Evolutionary conservation across 345 rosid genomes (phyloP).

Genomic region (Hibiscus mutabilis): DNA sequence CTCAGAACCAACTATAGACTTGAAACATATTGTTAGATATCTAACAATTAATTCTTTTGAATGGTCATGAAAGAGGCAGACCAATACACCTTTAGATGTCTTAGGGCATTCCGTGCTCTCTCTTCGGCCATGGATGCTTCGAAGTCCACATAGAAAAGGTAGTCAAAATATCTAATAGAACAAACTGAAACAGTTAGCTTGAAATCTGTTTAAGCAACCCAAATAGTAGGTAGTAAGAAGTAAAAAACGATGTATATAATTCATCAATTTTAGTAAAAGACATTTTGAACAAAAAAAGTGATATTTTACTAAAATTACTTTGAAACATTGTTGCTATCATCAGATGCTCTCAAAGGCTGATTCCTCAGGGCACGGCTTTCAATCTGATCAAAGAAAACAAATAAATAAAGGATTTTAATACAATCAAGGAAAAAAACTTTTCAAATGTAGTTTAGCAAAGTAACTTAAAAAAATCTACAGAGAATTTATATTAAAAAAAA

Average conservation of each 20-base stretch:
- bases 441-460: not conserved
- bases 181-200: not conserved
- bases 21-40: not conserved
- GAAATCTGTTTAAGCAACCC: not conserved
- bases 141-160: constrained; percentile 89
- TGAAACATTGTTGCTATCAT: not conserved
- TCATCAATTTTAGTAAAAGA: not conserved
- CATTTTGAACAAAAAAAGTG: too few relatives aligned
- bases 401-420: not conserved
- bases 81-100: constrained; percentile 62
- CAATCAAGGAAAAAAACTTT: not conserved
- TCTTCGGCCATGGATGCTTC: constrained; percentile 96
- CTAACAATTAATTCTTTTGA: not conserved
- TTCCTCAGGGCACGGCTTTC: not conserved
- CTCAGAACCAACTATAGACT: too few relatives aligned
- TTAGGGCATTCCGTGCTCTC: constrained; percentile 80
- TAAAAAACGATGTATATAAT: not conserved
- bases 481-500: not conserved
- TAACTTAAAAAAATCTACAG: too few relatives aligned
- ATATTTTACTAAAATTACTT: not conserved
- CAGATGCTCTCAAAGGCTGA: not conserved
- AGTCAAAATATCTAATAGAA: constrained; percentile 65
- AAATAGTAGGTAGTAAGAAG: not conserved
- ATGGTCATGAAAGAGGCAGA: not conserved
- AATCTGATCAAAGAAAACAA: not conserved